A percentile compares a stretch with the other conserved stretches of the same genome.
phyloP scores from a whole-genome alignment of 805 yeast species.

The Trichomonascus vanleenenianus region DNA sequence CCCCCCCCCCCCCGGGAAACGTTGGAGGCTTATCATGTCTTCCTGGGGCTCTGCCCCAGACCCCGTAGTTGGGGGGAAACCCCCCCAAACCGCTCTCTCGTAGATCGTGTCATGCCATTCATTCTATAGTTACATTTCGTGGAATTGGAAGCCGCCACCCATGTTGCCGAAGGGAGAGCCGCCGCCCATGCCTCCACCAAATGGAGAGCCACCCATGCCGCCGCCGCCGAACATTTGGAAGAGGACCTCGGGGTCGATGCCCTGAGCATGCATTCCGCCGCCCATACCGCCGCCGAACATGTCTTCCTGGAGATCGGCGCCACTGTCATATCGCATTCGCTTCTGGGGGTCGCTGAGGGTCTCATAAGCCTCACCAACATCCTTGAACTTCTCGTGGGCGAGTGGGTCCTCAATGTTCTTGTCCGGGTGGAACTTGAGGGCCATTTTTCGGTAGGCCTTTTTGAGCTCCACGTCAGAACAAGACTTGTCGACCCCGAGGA shows the following conservation, averaged over 20 bases:
- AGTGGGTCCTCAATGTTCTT: conserved; percentile 56
- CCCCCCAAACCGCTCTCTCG: no score
- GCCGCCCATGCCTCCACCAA: conserved; percentile 20
- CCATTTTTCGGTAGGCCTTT: conserved; percentile 68
- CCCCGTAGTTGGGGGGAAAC: neutral
- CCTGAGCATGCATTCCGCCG: conserved; percentile 54
- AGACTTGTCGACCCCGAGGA: conserved; percentile 42
- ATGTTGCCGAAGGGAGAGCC: conserved; percentile 5
- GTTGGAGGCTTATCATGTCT: neutral
- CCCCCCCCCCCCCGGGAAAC: neutral
- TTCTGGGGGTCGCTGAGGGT: conserved; percentile 77
- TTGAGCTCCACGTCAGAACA: conserved; percentile 55
- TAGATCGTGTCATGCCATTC: no score
- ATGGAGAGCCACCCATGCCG: conserved; percentile 16
- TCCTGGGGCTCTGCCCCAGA: neutral
- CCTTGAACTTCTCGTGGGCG: conserved; percentile 94
- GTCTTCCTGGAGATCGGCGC: conserved; percentile 54
- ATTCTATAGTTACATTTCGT: no score
- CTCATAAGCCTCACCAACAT: conserved; percentile 81
- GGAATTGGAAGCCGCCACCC: conserved; percentile 9
- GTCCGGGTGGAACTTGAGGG: conserved; percentile 72
- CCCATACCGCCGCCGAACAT: conserved; percentile 53
- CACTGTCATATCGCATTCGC: conserved; percentile 81
- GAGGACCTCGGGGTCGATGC: conserved; percentile 29
- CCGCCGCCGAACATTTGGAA: conserved; percentile 34